A percentile compares a stretch with the other conserved stretches of the same genome.
Evolutionary conservation across 306 rosid species (phyloP).

Genomic region (Notholithocarpus densiflorus): DNA sequence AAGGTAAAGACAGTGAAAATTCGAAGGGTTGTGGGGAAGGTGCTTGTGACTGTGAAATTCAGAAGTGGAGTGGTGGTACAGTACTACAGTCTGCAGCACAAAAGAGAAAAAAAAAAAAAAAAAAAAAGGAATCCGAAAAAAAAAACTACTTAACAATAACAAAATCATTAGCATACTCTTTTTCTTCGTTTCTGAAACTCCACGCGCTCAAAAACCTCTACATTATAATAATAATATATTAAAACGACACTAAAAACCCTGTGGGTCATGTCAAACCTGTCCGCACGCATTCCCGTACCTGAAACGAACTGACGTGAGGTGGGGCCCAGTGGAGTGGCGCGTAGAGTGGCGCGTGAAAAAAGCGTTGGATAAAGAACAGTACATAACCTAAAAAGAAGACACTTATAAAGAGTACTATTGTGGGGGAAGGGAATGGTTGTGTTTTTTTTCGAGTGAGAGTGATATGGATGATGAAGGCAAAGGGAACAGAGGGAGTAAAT

Average conservation of each 20-base stretch:
- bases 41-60: not conserved
- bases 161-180: not conserved
- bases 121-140: not conserved
- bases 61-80: not conserved
- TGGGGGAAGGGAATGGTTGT: no score
- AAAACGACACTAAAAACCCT: conserved; percentile 26
- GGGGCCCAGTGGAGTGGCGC: conserved; percentile 38
- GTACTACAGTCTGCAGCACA: not conserved
- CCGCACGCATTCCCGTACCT: conserved; percentile 61
- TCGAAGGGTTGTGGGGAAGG: not conserved
- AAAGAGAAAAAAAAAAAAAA: not conserved
- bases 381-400: no score
- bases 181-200: no score
- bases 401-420: no score
- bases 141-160: no score
- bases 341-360: conserved; percentile 38
- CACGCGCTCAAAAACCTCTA: no score
- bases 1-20: not conserved
- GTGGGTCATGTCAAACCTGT: conserved; percentile 28
- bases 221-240: no score
- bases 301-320: conserved; percentile 40
- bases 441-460: no score
- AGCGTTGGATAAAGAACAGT: not conserved
- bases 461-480: no score
- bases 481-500: not conserved